Conservation (phyloP, 257 asterid genomes). For the Salvia splendens region DNA sequence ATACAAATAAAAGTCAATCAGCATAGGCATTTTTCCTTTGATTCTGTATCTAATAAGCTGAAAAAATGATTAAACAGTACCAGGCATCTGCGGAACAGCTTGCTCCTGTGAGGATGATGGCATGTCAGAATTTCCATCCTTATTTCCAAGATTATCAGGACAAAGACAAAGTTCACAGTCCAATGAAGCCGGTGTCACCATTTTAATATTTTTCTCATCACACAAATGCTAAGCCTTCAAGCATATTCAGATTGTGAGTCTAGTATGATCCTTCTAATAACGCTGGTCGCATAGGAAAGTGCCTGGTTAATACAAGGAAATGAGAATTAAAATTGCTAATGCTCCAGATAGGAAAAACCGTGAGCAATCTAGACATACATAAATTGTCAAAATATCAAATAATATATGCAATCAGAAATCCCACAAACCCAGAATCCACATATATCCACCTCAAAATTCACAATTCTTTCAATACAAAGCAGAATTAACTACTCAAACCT, state of each 20-base stretch:
- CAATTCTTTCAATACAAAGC: slow-evolving; percentile 23
- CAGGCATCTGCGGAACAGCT: slow-evolving; percentile 53
- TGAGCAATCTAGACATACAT: background rate
- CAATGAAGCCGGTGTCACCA: slow-evolving; percentile 65
- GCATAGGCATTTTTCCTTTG: slow-evolving; percentile 22
- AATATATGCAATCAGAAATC: too few species aligned
- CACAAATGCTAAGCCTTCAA: slow-evolving; percentile 30
- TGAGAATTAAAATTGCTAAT: background rate
- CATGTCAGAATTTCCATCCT: slow-evolving; percentile 52
- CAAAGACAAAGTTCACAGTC: slow-evolving; percentile 47
- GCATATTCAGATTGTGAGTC: slow-evolving; percentile 30
- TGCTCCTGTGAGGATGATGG: slow-evolving; percentile 54
- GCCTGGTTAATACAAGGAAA: slow-evolving; percentile 32
- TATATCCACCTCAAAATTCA: slow-evolving; percentile 13
- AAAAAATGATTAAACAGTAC: slow-evolving; percentile 38
- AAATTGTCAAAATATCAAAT: background rate
- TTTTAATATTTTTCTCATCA: slow-evolving; percentile 42
- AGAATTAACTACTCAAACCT: slow-evolving; percentile 21
- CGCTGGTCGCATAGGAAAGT: background rate
- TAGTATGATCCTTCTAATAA: slow-evolving; percentile 19
- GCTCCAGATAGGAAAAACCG: slow-evolving; percentile 1
- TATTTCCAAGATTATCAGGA: slow-evolving; percentile 48
- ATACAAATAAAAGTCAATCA: slow-evolving; percentile 27
- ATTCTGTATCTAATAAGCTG: slow-evolving; percentile 18
- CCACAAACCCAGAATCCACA: background rate